Conservation (phyloP, 2,329 filamentous ascomycete species). For the Graphiopsis chlorocephala region DNA sequence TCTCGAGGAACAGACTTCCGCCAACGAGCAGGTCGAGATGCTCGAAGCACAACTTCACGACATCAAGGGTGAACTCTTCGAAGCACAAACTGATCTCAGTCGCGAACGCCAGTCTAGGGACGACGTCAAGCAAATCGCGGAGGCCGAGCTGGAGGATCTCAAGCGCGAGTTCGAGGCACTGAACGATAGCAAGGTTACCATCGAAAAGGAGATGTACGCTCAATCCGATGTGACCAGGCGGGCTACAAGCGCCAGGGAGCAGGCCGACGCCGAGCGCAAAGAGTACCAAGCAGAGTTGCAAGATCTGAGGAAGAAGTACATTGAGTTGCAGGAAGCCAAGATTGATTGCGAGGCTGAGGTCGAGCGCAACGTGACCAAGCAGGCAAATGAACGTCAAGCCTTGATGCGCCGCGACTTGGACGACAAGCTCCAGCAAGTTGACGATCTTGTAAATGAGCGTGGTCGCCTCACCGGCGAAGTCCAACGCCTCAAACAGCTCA, state of each 20-base stretch:
- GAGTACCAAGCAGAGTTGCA: constrained; percentile 85
- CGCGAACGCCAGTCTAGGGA: constrained; percentile 90
- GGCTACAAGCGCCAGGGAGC: constrained; percentile 74
- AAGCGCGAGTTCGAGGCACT: constrained; percentile 81
- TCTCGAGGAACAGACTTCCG: constrained; percentile 82
- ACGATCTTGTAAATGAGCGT: constrained; percentile 77
- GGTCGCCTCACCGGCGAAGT: constrained; percentile 73
- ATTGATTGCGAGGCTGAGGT: constrained; percentile 76
- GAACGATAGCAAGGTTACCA: constrained; percentile 93
- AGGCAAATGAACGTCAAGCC: constrained; percentile 76
- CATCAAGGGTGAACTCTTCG: constrained; percentile 80
- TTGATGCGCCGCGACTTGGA: constrained; percentile 78
- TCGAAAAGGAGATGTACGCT: constrained; percentile 95
- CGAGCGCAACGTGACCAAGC: constrained; percentile 72
- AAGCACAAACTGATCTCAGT: constrained; percentile 83
- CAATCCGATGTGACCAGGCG: constrained; percentile 89
- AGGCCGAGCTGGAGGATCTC: constrained; percentile 80
- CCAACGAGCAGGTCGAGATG: constrained; percentile 84
- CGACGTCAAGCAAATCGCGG: constrained; percentile 84
- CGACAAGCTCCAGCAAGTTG: constrained; percentile 70
- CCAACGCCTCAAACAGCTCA: constrained; percentile 80
- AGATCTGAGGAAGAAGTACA: constrained; percentile 76
- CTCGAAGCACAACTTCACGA: constrained; percentile 84
- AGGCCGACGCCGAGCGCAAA: constrained; percentile 82
- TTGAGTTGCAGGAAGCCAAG: constrained; percentile 80